Evolutionary conservation across 768 basidiomycete genomes (phyloP), one percentile per base, ranked within the genome.

Genomic region (Lenzites betulinus): DNA sequence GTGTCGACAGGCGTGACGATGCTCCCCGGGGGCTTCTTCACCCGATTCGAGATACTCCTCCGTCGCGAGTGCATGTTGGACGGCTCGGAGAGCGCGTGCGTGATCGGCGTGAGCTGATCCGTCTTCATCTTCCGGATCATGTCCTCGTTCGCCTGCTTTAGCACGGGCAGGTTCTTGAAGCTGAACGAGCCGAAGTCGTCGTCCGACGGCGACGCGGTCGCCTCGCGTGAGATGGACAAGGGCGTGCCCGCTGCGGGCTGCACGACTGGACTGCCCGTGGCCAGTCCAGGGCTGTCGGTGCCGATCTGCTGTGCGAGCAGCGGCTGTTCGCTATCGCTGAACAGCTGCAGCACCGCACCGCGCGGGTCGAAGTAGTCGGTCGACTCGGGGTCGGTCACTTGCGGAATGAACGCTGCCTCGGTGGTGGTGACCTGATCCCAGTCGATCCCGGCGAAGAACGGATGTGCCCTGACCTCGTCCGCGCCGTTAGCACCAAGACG

Each of bases 351-450:
- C 44, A 92, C 85, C 16, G 96, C 96, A 3, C 97, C 97, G 44
- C 97, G 88, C 62, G 95, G 85, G 76, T 99, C 97, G 69, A 99
- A 99, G 76, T 99, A 99, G 73, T 99, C 97, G n/a, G 97, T 99
- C 22, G 94, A 96, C 76, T 98, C 95, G 4, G 95, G 95, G 74
- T 98, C 95, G 15, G 90, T 85, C 35, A 97, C 86, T 70, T 95
- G 90, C 48, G 97, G 97, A 52, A 98, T 93, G 77, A 99, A 99
- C 33, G 89, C 92, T 11, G 95, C 94, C 75, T 96, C 91, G 6
- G 87, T 85, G 8, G 85, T 85, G 8, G 92, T 92, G 54, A 99
- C 87, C 59, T 90, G 89, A 58, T 92, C 86, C 97, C 97, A 99
- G 62, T 98, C 91, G 64, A 98, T 90, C 35, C 85, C 92, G 47